Evolutionary conservation across 1,139 yeast species (phyloP).

Genomic region (Entelexis paramagnoliae): DNA sequence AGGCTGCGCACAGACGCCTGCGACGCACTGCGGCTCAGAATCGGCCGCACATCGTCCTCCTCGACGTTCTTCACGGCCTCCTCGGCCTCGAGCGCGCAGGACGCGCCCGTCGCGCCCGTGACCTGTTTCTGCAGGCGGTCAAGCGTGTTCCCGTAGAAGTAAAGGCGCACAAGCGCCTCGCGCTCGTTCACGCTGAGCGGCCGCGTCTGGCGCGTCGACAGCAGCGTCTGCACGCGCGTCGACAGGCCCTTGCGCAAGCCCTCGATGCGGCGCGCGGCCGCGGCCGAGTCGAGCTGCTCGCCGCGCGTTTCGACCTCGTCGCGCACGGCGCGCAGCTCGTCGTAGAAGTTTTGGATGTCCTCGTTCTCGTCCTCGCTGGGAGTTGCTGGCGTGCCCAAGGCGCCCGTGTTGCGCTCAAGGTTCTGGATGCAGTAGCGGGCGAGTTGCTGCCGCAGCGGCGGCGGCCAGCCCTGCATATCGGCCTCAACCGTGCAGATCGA

Average conservation of each 20-base stretch:
- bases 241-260: constrained; percentile 24
- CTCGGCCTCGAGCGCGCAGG: constrained; percentile 9
- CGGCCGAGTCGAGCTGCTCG: neutral
- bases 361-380: constrained; percentile 13
- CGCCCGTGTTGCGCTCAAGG: constrained; percentile 42
- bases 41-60: constrained; percentile 16
- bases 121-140: constrained; percentile 27
- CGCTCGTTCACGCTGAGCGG: constrained; percentile 24
- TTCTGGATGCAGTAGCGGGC: constrained; percentile 76
- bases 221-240: constrained; percentile 26
- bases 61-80: constrained; percentile 22
- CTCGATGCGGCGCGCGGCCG: constrained; percentile 18
- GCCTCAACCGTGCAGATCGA: constrained; percentile 61
- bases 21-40: constrained; percentile 20
- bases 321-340: constrained; percentile 32
- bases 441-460: constrained; percentile 62
- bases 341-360: constrained; percentile 25
- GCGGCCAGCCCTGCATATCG: constrained; percentile 58
- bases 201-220: constrained; percentile 23
- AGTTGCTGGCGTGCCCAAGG: constrained; percentile 1
- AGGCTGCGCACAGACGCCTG: constrained; percentile 20
- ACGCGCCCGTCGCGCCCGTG: neutral
- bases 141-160: constrained; percentile 30
- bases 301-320: neutral
- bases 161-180: constrained; percentile 27